These are phyloP conservation scores for Amanita fuliginea DNA, from an alignment of 768 basidiomycete genomes.

Conservation along the genomic window DNA sequence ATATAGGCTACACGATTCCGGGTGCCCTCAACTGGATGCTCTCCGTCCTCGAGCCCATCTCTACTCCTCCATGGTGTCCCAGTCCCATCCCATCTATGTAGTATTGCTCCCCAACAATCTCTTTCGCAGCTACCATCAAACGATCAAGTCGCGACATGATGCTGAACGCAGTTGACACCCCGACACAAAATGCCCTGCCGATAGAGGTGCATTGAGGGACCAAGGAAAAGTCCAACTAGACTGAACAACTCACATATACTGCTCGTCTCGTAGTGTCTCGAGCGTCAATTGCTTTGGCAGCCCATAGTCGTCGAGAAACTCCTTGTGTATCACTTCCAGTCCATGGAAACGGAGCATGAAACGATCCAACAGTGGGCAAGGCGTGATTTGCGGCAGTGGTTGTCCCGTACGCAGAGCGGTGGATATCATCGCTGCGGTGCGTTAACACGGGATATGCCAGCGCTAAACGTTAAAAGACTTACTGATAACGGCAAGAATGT, in stretches of 20 bases:
- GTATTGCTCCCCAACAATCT: slow-evolving; percentile 80
- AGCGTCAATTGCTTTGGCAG: slow-evolving; percentile 60
- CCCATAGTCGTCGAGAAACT: slow-evolving; percentile 66
- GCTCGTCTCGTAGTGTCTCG: slow-evolving; percentile 65
- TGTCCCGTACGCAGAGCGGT: slow-evolving; percentile 62
- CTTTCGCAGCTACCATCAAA: slow-evolving; percentile 74
- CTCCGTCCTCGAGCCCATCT: slow-evolving; percentile 19
- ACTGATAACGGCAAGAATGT: slow-evolving; percentile 77
- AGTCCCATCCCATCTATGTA: slow-evolving; percentile 65
- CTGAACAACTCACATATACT: slow-evolving; percentile 55
- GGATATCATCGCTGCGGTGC: slow-evolving; percentile 55
- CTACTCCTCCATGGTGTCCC: slow-evolving; percentile 14
- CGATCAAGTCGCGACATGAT: slow-evolving; percentile 67
- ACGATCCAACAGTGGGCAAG: slow-evolving; percentile 51
- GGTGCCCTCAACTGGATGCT: slow-evolving; percentile 8
- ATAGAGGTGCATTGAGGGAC: background rate
- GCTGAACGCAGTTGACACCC: slow-evolving; percentile 55
- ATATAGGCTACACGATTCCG: background rate
- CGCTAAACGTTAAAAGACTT: slow-evolving; percentile 11
- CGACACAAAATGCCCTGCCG: slow-evolving; percentile 57
- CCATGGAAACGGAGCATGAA: slow-evolving; percentile 42
- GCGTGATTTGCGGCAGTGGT: slow-evolving; percentile 80
- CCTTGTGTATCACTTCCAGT: slow-evolving; percentile 59
- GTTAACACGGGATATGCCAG: background rate
- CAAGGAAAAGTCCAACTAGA: background rate